Conservation (phyloP, 2,329 filamentous ascomycete species). For the Thermothelomyces thermophilus region DNA sequence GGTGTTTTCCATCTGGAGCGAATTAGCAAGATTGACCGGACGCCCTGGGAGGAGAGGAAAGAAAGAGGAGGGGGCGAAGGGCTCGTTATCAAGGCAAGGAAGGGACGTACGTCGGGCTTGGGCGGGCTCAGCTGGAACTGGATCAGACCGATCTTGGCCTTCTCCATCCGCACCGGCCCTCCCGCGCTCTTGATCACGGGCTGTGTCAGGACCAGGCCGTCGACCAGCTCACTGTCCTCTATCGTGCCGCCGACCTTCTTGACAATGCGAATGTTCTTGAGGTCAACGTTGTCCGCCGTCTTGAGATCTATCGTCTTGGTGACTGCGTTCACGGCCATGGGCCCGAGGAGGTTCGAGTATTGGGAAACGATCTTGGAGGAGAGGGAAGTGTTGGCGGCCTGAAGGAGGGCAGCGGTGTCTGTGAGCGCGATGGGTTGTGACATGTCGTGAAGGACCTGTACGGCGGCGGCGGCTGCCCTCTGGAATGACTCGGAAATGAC, state of each 20-base stretch:
- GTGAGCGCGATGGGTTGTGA: conserved; percentile 84
- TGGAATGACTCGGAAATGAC: conserved; percentile 98
- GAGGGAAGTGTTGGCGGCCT: conserved; percentile 93
- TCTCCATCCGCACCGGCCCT: conserved; percentile 89
- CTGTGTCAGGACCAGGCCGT: conserved; percentile 88
- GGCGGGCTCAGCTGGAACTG: conserved; percentile 98
- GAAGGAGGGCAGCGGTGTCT: conserved; percentile 84
- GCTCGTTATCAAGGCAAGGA: neutral
- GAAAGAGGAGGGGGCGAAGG: no score
- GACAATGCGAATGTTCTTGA: conserved; percentile 92
- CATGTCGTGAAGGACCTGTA: conserved; percentile 89
- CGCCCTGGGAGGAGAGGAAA: neutral
- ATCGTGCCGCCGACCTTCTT: conserved; percentile 98
- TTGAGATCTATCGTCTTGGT: conserved; percentile 93
- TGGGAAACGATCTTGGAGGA: conserved; percentile 99
- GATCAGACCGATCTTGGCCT: conserved; percentile 92
- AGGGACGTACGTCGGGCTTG: conserved; percentile 73
- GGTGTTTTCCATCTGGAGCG: conserved; percentile 86
- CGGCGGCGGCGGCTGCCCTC: conserved; percentile 81
- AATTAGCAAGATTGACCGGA: neutral
- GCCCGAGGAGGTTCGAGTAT: conserved; percentile 89
- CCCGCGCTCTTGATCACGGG: conserved; percentile 88
- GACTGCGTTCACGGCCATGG: conserved; percentile 96
- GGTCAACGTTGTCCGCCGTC: conserved; percentile 91
- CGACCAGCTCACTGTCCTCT: conserved; percentile 95